phyloP scores from a whole-genome alignment of 2,329 filamentous ascomycete species.

The Paraphaeosphaeria minitans region DNA sequence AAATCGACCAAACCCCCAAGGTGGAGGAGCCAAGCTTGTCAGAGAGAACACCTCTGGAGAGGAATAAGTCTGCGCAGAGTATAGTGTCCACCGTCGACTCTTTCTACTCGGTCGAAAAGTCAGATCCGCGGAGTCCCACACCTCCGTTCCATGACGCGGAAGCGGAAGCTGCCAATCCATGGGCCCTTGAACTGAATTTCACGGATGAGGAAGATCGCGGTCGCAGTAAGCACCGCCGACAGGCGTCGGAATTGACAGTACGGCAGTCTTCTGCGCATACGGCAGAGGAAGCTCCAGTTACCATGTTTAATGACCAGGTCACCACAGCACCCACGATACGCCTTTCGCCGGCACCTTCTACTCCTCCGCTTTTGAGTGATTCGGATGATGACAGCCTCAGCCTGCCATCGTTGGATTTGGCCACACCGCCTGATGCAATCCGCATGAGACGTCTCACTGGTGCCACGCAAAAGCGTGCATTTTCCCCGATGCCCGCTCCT shows the following conservation, averaged over 20 bases:
- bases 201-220: conserved; percentile 29
- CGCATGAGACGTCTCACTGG: conserved; percentile 53
- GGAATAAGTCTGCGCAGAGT: conserved; percentile 35
- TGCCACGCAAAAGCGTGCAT: conserved; percentile 61
- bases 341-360: conserved; percentile 46
- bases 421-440: conserved; percentile 47
- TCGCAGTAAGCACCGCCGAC: conserved; percentile 41
- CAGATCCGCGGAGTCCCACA: conserved; percentile 32
- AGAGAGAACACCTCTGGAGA: conserved; percentile 22
- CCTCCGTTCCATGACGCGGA: conserved; percentile 41
- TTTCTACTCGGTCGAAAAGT: conserved; percentile 43
- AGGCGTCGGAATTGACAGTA: conserved; percentile 45
- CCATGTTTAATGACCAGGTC: conserved; percentile 28
- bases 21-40: conserved; percentile 13
- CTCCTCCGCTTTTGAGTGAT: conserved; percentile 53
- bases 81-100: conserved; percentile 43
- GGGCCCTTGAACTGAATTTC: conserved; percentile 22
- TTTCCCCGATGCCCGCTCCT: conserved; percentile 71
- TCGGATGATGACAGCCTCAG: conserved; percentile 52
- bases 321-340: conserved; percentile 25
- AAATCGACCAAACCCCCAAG: conserved; percentile 16
- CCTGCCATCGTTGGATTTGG: conserved; percentile 45
- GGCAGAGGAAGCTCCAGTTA: conserved; percentile 24
- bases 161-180: conserved; percentile 34
- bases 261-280: conserved; percentile 23